Conservation (phyloP, 2,329 filamentous ascomycete species). For the Elsinoe necatrix region DNA sequence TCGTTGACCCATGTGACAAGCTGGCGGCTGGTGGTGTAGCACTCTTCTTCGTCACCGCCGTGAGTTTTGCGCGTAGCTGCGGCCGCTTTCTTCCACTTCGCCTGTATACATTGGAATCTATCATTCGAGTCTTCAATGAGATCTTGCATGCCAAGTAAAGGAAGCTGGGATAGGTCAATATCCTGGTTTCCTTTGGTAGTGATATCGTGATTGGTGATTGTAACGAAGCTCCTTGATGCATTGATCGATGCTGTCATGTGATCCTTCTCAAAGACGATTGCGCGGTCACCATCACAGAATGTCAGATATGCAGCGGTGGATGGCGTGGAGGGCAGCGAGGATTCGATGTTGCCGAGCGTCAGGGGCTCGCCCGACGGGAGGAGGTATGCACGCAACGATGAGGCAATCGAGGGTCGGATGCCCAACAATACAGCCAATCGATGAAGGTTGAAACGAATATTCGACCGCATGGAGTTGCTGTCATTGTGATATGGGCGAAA, state of each 20-base stretch:
- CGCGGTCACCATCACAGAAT: conserved; percentile 43
- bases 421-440: conserved; percentile 48
- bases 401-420: conserved; percentile 45
- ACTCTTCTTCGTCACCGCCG: not conserved
- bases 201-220: conserved; percentile 50
- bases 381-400: conserved; percentile 40
- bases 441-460: conserved; percentile 40
- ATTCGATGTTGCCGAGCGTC: conserved; percentile 26
- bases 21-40: not conserved
- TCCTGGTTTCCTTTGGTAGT: conserved; percentile 21
- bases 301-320: conserved; percentile 51
- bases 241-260: conserved; percentile 37
- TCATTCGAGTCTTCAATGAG: conserved; percentile 30
- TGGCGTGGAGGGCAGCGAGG: conserved; percentile 30
- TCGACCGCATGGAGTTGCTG: conserved; percentile 24
- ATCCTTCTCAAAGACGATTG: conserved; percentile 50
- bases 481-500: conserved; percentile 44
- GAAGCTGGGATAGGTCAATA: conserved; percentile 19
- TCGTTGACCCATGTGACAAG: conserved; percentile 12
- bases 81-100: conserved; percentile 23
- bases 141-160: conserved; percentile 21
- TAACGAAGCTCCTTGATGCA: conserved; percentile 44
- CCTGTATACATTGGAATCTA: conserved; percentile 27
- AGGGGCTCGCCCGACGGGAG: conserved; percentile 25
- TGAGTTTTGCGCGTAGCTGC: conserved; percentile 13